Evolutionary conservation across 2,329 filamentous ascomycete species (phyloP).

Genomic region (Trichoderma sp.): DNA sequence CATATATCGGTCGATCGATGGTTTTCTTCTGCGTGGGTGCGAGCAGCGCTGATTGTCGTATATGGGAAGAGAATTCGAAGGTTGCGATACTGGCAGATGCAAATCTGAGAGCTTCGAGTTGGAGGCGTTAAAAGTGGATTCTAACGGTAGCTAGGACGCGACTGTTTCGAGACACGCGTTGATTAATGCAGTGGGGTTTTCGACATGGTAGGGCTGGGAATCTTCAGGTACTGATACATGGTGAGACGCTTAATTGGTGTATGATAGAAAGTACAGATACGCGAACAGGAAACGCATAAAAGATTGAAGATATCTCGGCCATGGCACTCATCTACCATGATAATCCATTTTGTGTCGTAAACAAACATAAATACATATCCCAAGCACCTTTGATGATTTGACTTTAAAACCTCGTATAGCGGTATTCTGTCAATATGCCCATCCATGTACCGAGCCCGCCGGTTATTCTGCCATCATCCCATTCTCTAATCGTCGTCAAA

Average conservation of each 20-base stretch:
- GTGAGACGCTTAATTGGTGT: fast-evolving
- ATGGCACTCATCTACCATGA: not conserved
- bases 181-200: not conserved
- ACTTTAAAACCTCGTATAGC: not conserved
- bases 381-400: not conserved
- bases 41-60: not conserved
- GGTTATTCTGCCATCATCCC: not conserved
- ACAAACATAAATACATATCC: not conserved
- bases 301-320: not conserved
- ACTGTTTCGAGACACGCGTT: constrained; percentile 23
- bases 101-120: not conserved
- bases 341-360: not conserved
- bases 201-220: not conserved
- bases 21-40: not conserved
- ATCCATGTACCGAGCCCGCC: not conserved
- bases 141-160: constrained; percentile 8
- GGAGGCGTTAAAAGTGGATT: not conserved
- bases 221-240: not conserved
- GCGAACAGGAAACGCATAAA: not conserved
- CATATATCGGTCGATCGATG: not conserved
- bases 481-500: not conserved
- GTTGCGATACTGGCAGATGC: not conserved
- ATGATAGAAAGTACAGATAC: not conserved
- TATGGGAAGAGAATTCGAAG: not conserved
- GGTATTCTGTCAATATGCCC: not conserved